A percentile compares a stretch with the other conserved stretches of the same genome.
Conservation (phyloP, 1,284 basidiomycete species). For the Rhodotorula glutinis region DNA sequence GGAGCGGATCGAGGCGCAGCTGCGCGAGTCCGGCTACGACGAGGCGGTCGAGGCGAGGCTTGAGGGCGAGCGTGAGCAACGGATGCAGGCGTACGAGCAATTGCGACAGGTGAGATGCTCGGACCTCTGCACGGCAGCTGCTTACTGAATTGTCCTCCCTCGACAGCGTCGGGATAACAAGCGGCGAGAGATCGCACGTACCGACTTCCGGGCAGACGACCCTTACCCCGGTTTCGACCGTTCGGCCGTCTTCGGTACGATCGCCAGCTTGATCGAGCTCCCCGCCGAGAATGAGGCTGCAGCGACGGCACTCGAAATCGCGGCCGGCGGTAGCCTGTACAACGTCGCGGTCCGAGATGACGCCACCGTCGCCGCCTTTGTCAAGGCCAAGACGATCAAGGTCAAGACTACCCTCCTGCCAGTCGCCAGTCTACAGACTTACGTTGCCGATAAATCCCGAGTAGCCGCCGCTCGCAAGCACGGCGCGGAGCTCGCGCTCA, state of each 20-base stretch:
- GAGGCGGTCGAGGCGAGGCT: conserved; percentile 67
- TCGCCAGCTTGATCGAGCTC: conserved; percentile 59
- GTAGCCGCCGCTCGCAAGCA: conserved; percentile 56
- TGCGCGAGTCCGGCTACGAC: conserved; percentile 73
- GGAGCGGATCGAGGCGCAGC: conserved; percentile 57
- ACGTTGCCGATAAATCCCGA: conserved; percentile 54
- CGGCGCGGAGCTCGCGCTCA: conserved; percentile 72
- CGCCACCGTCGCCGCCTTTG: conserved; percentile 79
- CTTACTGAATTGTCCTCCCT: not conserved
- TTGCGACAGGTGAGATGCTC: conserved; percentile 48
- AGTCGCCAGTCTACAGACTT: conserved; percentile 81
- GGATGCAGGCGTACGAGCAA: conserved; percentile 5
- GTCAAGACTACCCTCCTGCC: conserved; percentile 86
- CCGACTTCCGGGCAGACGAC: conserved; percentile 39
- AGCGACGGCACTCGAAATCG: conserved; percentile 75
- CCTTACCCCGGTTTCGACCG: conserved; percentile 73
- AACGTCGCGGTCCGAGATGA: conserved; percentile 83
- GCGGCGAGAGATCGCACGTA: conserved; percentile 47
- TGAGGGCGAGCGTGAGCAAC: conserved; percentile 53
- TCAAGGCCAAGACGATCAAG: conserved; percentile 78
- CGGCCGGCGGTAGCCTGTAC: conserved; percentile 86
- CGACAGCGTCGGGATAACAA: conserved; percentile 19
- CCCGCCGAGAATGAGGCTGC: conserved; percentile 67
- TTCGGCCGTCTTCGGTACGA: conserved; percentile 74
- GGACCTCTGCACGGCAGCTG: not conserved